Percentiles rank a stretch among this genome's conserved stretches.
phyloP scores from a whole-genome alignment of 768 basidiomycete genomes.

The Phylloporus arenicola region DNA sequence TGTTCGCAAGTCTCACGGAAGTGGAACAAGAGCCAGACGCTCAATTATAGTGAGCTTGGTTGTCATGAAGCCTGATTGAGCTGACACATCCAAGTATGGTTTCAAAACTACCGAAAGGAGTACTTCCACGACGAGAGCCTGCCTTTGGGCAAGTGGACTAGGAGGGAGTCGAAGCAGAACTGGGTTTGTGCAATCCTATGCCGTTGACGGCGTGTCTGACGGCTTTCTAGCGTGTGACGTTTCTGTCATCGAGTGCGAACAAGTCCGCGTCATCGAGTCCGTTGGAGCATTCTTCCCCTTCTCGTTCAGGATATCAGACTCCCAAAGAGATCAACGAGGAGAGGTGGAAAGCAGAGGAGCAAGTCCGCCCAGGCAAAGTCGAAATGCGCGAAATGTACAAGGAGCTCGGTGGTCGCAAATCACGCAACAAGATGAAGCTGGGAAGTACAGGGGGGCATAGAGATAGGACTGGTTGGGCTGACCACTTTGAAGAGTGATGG shows the following conservation, averaged over 20 bases:
- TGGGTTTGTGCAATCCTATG: slow-evolving; percentile 49
- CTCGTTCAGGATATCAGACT: slow-evolving; percentile 64
- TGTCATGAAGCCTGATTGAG: not conserved
- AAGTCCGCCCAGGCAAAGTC: slow-evolving; percentile 58
- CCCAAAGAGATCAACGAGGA: slow-evolving; percentile 77
- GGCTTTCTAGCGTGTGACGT: slow-evolving; percentile 46
- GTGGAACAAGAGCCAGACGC: slow-evolving; percentile 84
- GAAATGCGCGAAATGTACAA: slow-evolving; percentile 94
- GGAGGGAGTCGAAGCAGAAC: slow-evolving; percentile 88
- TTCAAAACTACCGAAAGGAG: slow-evolving; percentile 84
- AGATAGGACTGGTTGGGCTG: slow-evolving; percentile 78
- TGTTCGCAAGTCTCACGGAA: slow-evolving; percentile 80
- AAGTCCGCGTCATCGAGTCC: slow-evolving; percentile 36
- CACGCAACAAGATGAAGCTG: slow-evolving; percentile 66
- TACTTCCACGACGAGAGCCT: slow-evolving; percentile 77
- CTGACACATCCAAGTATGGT: slow-evolving; percentile 66
- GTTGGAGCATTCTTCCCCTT: slow-evolving; percentile 48
- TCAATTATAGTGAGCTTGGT: slow-evolving; percentile 72
- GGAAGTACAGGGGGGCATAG: slow-evolving; percentile 56
- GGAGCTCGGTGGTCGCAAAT: slow-evolving; percentile 80
- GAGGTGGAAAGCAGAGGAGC: slow-evolving; percentile 56
- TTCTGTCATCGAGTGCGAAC: slow-evolving; percentile 37
- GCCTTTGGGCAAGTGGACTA: slow-evolving; percentile 85
- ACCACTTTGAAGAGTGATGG: slow-evolving; percentile 27
- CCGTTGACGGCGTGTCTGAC: slow-evolving; percentile 1